Percentiles rank a stretch among this genome's conserved stretches.
Conservation (phyloP, 192 early-diverging fungal genomes). For the Umbelopsis sp. region DNA sequence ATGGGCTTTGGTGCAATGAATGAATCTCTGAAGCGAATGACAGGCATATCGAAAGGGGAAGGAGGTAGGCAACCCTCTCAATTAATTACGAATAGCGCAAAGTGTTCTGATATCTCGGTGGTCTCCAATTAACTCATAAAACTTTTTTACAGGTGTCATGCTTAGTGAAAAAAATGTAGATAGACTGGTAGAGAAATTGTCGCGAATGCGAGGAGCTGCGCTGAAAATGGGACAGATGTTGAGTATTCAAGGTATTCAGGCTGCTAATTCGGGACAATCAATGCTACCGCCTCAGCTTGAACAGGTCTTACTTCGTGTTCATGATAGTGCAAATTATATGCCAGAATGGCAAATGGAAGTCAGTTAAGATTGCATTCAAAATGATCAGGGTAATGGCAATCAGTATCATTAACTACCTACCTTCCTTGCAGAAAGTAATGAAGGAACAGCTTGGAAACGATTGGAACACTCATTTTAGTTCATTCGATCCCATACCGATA, state of each 20-base stretch:
- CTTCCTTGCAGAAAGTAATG: slow-evolving; percentile 56
- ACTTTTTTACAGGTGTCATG: slow-evolving; percentile 43
- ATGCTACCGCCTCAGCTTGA: slow-evolving; percentile 81
- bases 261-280: slow-evolving; percentile 41
- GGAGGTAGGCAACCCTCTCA: background rate
- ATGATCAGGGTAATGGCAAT: background rate
- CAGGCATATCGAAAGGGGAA: slow-evolving; percentile 45
- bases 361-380: background rate
- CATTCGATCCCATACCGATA: slow-evolving; percentile 82
- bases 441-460: slow-evolving; percentile 63
- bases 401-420: background rate
- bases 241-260: slow-evolving; percentile 83
- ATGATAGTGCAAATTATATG: slow-evolving; percentile 96
- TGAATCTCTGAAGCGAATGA: slow-evolving; percentile 64
- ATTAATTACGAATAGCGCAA: too few relatives aligned
- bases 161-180: slow-evolving; percentile 83
- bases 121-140: background rate
- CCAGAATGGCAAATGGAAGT: slow-evolving; percentile 84
- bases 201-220: slow-evolving; percentile 94
- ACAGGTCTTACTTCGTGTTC: slow-evolving; percentile 81
- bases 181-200: slow-evolving; percentile 80
- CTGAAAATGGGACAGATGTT: slow-evolving; percentile 98
- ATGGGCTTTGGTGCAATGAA: slow-evolving; percentile 71
- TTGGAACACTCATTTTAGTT: slow-evolving; percentile 70
- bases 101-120: too few relatives aligned